Evolutionary conservation across 805 yeast species (phyloP), one percentile per base, ranked within the genome.

Genomic region (Candida patagonica): DNA sequence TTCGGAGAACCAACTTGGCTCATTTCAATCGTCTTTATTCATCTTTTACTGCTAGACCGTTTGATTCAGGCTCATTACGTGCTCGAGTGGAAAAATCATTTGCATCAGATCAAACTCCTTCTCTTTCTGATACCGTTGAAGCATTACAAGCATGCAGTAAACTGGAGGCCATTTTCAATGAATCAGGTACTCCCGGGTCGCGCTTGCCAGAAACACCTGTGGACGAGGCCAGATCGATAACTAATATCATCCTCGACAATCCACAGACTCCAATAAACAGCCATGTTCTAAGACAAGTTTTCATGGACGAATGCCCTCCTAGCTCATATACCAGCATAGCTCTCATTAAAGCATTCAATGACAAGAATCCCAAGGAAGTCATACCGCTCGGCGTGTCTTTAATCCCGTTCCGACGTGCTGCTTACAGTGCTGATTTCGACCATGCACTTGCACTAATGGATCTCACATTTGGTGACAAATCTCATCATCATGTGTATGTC

Each of bases 351-450:
- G 41, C 42, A 1, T 54, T 45, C 43, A 44, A 50, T 20, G 30
- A 37, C 7, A 24, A 31, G 21, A 42, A 45, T 4, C 41, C 43
- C 10, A 35, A 30, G 8, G 38, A 38, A 2, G 43, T 43, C 40
- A 13, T 52, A 45, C 38, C 46, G n/a, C 35, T 20, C 22, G 31
- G 27, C 3, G 24, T 45, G 21, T 76, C 80, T 3, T 64, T 78
- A 62, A 69, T 80, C n/a, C 82, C 87, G 3, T 72, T 81, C 44
- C 56, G 88, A 15, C 56, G 67, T 30, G 65, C 76, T n/a, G 55
- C 80, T 2, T 77, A 67, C 59, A 66, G 73, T 45, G 80, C 75
- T 1, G 75, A 79, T 36, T 65, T 78, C 43, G 64, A 67, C 21
- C 63, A 65, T 30, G 84, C 87, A 0, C 56, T 80, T 29, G 65